Evolutionary conservation across 306 rosid genomes (phyloP), one percentile per base, ranked within the genome.

Genomic region (Gynostemma pentaphyllum): DNA sequence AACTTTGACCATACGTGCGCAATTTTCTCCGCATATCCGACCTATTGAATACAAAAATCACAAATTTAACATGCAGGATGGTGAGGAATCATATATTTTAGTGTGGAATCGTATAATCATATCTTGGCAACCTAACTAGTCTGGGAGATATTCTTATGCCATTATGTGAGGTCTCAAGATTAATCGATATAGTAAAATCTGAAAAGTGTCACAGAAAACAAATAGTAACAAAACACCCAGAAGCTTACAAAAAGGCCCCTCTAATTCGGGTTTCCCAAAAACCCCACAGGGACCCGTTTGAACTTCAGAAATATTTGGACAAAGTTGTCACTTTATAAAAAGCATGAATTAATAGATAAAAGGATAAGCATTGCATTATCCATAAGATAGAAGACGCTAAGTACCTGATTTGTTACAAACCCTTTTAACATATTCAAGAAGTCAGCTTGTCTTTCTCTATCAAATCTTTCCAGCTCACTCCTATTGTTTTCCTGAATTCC

Each of bases 351-450:
- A 18, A n/a, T 32, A 16, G n/a, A 34, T 32, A 32, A 56, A 32
- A 24, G 6, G 26, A 13, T 39, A 30, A 19, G 26, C 12, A 60
- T 12, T 13, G 26, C 12, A 60, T 12, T 13, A 4, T 22, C 49
- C 47, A 45, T 7, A 29, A 45, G 68, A 64, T 11, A 22, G 19
- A 32, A 34, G 39, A 34, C 39, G 27, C 19, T n/a, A 15, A 9
- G 37, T 82, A 94, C 99, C 99, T 94, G 99, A 78, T 77, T 86
- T 62, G 79, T 86, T 41, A 89, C 95, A 60, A 86, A 94, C 22
- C 99, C 99, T 73, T 84, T 94, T 85, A 94, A 76, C 99, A 94
- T 94, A 75, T 69, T 83, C 74, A 84, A 70, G 78, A 88, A 88
- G 82, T 94, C 99, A 45, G 74, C 73, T 22, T 83, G 79, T 76